phyloP scores from a whole-genome alignment of 345 rosid genomes.

The Noccaea caerulescens region DNA sequence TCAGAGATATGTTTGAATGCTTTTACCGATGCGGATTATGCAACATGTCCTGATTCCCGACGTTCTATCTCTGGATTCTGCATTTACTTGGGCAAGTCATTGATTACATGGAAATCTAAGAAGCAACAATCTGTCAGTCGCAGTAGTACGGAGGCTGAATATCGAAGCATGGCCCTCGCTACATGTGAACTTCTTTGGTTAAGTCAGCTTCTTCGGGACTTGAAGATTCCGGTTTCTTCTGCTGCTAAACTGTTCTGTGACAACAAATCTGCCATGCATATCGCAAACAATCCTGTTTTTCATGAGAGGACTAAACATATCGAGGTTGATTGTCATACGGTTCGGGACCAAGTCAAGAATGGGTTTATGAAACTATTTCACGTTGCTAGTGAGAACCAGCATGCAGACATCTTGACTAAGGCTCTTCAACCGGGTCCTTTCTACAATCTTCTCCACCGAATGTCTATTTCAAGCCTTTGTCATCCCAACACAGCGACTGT shows the following conservation, averaged over 20 bases:
- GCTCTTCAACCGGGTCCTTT: not conserved
- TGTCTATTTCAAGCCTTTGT: not conserved
- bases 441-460: not conserved
- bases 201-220: fast-evolving
- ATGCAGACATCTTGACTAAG: not conserved
- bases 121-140: not conserved
- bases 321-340: no score
- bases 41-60: no score
- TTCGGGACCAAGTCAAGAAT: not conserved
- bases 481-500: not conserved
- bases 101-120: not conserved
- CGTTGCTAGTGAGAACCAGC: not conserved
- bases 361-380: not conserved
- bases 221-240: fast-evolving
- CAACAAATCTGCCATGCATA: no score
- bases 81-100: no score
- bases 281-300: no score
- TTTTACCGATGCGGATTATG: no score
- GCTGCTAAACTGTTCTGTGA: no score
- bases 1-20: no score
- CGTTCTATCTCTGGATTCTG: no score
- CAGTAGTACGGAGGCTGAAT: not conserved
- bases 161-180: not conserved
- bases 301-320: no score
- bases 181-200: not conserved